Conservation (phyloP, 2,329 filamentous ascomycete genomes). For the Catunica adiposa region DNA sequence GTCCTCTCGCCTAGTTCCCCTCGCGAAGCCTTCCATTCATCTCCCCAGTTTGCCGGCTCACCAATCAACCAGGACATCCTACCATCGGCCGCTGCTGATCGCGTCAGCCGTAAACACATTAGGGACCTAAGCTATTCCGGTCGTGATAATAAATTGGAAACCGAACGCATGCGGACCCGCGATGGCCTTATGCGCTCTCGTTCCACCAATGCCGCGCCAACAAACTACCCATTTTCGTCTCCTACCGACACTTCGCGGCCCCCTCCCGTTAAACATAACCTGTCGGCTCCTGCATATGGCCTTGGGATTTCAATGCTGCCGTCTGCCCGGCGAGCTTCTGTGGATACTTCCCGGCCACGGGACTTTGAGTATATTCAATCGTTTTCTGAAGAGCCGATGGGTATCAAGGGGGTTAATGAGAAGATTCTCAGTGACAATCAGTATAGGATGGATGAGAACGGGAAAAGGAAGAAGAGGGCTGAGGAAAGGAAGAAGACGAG, state of each 20-base stretch:
- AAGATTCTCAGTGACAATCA: slow-evolving; percentile 1
- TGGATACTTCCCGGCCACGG: not conserved
- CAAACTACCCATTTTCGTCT: not conserved
- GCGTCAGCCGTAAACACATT: not conserved
- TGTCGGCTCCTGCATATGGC: not conserved
- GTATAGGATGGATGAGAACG: slow-evolving; percentile 8
- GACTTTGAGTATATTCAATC: not conserved
- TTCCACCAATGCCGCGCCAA: not conserved
- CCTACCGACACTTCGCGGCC: not conserved
- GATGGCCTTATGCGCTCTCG: slow-evolving; percentile 6
- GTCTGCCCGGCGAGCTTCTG: slow-evolving; percentile 2
- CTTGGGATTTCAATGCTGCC: not conserved
- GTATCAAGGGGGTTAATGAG: slow-evolving; percentile 2
- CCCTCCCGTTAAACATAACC: not conserved
- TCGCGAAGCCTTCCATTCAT: not conserved
- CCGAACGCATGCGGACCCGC: not conserved
- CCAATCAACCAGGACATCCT: not conserved
- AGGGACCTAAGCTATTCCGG: not conserved
- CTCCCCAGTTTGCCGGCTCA: not conserved
- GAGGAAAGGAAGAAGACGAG: slow-evolving; percentile 14
- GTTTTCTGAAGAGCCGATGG: not conserved
- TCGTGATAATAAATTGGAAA: not conserved
- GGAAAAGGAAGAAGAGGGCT: slow-evolving; percentile 12
- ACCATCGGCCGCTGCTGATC: not conserved
- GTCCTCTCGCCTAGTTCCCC: not conserved